A percentile compares a stretch with the other conserved stretches of the same genome.
phyloP scores from a whole-genome alignment of 108 stramenopile species.

The Nitzschia inconspicua region DNA sequence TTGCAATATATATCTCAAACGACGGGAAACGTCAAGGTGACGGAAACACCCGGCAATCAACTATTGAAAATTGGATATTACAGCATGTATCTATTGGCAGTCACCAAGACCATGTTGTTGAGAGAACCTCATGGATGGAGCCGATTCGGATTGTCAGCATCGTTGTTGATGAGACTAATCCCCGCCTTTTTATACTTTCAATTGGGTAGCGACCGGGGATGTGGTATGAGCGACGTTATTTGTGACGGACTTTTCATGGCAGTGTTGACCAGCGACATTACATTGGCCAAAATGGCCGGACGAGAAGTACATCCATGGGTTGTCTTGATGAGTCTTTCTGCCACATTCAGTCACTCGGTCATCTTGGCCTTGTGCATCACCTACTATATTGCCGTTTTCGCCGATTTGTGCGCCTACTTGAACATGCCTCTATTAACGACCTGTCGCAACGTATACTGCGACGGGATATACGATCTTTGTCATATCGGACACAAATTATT shows the following conservation, averaged over 20 bases:
- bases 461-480: constrained; percentile 86
- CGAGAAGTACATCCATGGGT: constrained; percentile 88
- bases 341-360: constrained; percentile 66
- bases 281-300: constrained; percentile 88
- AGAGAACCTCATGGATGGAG: constrained; percentile 72
- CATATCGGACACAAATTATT: constrained; percentile 87
- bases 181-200: constrained; percentile 67
- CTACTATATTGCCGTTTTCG: constrained; percentile 89
- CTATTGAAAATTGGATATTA: constrained; percentile 39
- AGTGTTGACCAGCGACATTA: constrained; percentile 79
- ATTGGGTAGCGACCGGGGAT: constrained; percentile 34
- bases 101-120: constrained; percentile 60
- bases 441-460: constrained; percentile 75
- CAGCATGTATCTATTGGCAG: constrained; percentile 54
- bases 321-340: constrained; percentile 76
- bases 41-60: constrained; percentile 31
- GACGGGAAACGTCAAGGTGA: constrained; percentile 1
- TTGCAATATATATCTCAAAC: constrained; percentile 32
- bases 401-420: constrained; percentile 83
- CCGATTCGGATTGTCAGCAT: constrained; percentile 72
- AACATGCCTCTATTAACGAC: constrained; percentile 86
- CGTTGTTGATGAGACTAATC: constrained; percentile 70
- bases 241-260: constrained; percentile 86
- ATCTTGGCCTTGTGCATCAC: constrained; percentile 74
- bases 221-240: constrained; percentile 57